Base-by-base conservation (phyloP, 2,329 filamentous ascomycete species). In the Fusarium beomiforme region DNA sequence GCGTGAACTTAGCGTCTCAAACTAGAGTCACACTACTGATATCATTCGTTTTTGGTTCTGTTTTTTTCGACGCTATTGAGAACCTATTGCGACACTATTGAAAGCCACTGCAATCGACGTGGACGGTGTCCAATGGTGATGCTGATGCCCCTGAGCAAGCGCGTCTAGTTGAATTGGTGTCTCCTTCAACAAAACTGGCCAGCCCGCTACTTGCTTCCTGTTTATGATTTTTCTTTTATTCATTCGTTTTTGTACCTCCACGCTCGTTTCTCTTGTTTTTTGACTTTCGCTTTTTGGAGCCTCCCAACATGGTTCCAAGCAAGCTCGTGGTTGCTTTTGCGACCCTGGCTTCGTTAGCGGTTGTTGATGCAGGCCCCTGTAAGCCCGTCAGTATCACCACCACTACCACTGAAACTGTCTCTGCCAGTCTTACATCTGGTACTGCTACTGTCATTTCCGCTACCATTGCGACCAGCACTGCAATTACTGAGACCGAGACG, bases 401-500 rank as follows among this genome's bases (percentile, higher is more conserved):
- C 2, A 37, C 49, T 16, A 6, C 33, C 19, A 51, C 13, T 9
- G 33, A 6, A 4, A n/a, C 4, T 37, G 13, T 2, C 7, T 37
- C 47, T 6, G 4, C 7, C 5, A 37, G 3, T 2, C 1, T 37
- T 16, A 13, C 3, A 2, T 26, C 17, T 9, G 23, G 24, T 8
- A 21, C 49, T 6, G 21, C 21, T 6, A 34, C 21, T 10, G 21
- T 7, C 2, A 16, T 41, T 31, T 19, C 50, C 6, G 10, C 29
- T 17, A 16, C 29, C 19, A 8, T 26, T 17, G 29, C 46, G 29
- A 21, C 39, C 1, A n/a, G 39, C 12, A 46, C 5, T 2, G 39
- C 29, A 0, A 10, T 6, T 3, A 21, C 9, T 4, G 17, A 26
- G 17, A 3, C 5, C 2, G 3, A 13, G 6, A 26, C 37, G 0